Percentiles rank a stretch among this genome's conserved stretches.
These are phyloP conservation scores for Zarea fungicola DNA, from an alignment of 2,329 filamentous ascomycete genomes.

Conservation along the genomic window DNA sequence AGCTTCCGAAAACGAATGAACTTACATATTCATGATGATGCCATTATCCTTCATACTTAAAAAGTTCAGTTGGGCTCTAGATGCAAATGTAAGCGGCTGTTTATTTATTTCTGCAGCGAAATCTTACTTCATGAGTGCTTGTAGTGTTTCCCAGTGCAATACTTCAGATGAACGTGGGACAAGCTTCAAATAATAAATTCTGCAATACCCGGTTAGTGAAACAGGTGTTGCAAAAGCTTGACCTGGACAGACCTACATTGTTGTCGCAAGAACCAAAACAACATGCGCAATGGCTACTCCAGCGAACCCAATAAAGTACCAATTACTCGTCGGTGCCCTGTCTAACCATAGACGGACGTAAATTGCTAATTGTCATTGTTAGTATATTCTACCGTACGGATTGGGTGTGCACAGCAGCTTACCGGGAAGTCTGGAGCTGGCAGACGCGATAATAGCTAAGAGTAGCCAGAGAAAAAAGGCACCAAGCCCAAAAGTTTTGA, in stretches of 20 bases:
- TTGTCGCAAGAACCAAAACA: neutral
- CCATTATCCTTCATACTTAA: constrained; percentile 37
- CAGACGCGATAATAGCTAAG: neutral
- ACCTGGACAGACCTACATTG: neutral
- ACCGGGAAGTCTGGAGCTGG: neutral
- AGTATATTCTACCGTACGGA: neutral
- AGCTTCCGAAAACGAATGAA: too few relatives aligned
- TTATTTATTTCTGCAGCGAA: constrained; percentile 12
- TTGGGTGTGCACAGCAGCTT: neutral
- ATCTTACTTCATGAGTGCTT: constrained; percentile 8
- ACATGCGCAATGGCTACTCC: neutral
- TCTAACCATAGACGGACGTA: constrained; percentile 9
- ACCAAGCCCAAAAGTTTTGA: neutral
- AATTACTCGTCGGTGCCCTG: neutral
- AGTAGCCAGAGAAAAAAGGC: neutral
- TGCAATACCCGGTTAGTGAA: neutral
- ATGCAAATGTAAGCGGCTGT: neutral
- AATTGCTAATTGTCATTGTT: constrained; percentile 4
- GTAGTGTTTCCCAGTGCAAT: neutral
- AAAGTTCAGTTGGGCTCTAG: constrained; percentile 34
- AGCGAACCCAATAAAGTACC: neutral
- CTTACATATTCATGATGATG: constrained; percentile 32
- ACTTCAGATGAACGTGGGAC: neutral
- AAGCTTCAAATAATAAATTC: neutral
- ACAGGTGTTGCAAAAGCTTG: neutral